Evolutionary conservation across 345 rosid species (phyloP), one percentile per base, ranked within the genome.

Genomic region (Leavenworthia alabamica): DNA sequence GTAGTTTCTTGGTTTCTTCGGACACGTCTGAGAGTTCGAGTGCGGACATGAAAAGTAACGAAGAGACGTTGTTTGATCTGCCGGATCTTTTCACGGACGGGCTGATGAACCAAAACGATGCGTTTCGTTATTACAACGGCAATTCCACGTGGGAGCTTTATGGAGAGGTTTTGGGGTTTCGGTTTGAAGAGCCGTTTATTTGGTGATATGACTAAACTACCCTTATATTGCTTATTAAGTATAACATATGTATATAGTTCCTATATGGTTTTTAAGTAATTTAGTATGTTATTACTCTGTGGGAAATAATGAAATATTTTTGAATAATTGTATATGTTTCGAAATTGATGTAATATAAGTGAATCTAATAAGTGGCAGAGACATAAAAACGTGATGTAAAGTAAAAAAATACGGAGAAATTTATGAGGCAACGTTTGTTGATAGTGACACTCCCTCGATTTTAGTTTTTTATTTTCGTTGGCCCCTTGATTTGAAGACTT

Each of bases 1-100:
- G 56, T 15, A 57, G 64, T 54, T 43, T 72, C 14, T 49, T 53
- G 36, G 37, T 54, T 73, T 61, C 50, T 44, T 46, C 64, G 12
- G 80, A 73, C 41, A 64, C 45, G 32, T 76, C 79, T 7, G 76
- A 77, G 51, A 66, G 62, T 72, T 72, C 67, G 56, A 72, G 67
- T 45, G 10, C 6, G 16, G 75, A 57, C 28, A 58, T 57, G 0
- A 78, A 78, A 37, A 68, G 46, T 22, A 86, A 82, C 5, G 87
- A 80, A 2, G 86, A 80, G 8, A 47, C 76, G 20, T 56, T 90
- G 77, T 90, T 90, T 65, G 95, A 87, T 74, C 74, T 90, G n/a
- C 97, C 97, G 6, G 97, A 90, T 80, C 87, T 90, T 42, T 73
- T 71, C 68, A 73, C 75, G 12, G 82, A 78, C 8, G 77, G 72